These are phyloP conservation scores for Botrytis sinoallii DNA, from an alignment of 2,329 filamentous ascomycete species.

Conservation along the genomic window DNA sequence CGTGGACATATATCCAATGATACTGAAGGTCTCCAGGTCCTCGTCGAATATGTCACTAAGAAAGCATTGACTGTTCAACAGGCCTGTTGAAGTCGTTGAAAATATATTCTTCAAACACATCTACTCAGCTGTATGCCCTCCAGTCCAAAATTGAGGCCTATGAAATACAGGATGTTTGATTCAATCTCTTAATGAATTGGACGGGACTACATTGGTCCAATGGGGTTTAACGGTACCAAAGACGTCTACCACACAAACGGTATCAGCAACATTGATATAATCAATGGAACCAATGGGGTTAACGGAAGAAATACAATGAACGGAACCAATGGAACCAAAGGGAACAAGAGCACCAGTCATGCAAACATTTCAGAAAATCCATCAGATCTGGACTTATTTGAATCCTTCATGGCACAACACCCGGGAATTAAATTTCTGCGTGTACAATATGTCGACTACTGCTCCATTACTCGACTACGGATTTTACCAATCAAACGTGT, in stretches of 20 bases:
- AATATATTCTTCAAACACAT: slow-evolving; percentile 73
- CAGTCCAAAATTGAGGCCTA: slow-evolving; percentile 44
- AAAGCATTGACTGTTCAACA: slow-evolving; percentile 59
- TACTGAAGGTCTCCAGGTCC: slow-evolving; percentile 46
- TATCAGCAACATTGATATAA: neutral
- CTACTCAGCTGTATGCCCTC: slow-evolving; percentile 71
- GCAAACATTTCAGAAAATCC: neutral
- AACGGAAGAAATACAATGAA: neutral
- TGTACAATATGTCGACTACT: slow-evolving; percentile 76
- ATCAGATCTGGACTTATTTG: slow-evolving; percentile 31
- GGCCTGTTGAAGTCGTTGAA: slow-evolving; percentile 62
- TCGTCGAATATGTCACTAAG: slow-evolving; percentile 64
- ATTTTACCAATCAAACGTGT: slow-evolving; percentile 64
- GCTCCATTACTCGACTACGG: slow-evolving; percentile 63
- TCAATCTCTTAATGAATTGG: neutral
- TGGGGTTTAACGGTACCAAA: neutral
- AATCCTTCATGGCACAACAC: slow-evolving; percentile 49
- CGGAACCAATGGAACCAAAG: neutral
- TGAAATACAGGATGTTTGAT: neutral
- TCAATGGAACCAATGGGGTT: neutral
- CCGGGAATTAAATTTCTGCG: slow-evolving; percentile 62
- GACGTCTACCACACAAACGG: neutral
- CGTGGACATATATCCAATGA: neutral
- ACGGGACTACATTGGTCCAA: neutral
- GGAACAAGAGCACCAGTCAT: neutral